A percentile compares a stretch with the other conserved stretches of the same genome.
phyloP scores from a whole-genome alignment of 495 filamentous ascomycete genomes.

The Penicillium dipodomyicola region DNA sequence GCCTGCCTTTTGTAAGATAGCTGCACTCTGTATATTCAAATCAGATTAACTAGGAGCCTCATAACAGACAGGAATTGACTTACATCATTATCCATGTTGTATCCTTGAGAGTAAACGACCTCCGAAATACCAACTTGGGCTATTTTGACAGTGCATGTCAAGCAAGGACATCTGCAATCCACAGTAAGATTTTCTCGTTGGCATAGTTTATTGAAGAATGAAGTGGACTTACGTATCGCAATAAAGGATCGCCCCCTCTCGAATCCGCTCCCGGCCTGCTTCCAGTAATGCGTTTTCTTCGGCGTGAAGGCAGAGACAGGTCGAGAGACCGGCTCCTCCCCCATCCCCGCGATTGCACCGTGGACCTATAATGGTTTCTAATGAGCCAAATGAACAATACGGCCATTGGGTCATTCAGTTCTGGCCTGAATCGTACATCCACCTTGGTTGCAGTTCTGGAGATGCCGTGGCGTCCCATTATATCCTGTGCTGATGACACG shows the following conservation, averaged over 20 bases:
- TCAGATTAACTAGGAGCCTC: conserved; percentile 14
- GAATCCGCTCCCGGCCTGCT: conserved; percentile 85
- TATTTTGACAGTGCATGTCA: conserved; percentile 99
- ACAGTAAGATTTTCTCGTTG: not conserved
- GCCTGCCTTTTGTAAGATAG: conserved; percentile 70
- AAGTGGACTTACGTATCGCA: conserved; percentile 69
- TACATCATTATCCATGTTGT: conserved; percentile 81
- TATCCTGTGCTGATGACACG: conserved; percentile 96
- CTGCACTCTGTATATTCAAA: conserved; percentile 57
- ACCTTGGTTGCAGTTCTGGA: conserved; percentile 89
- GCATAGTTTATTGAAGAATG: not conserved
- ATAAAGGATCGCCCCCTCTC: conserved; percentile 76
- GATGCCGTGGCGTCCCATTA: conserved; percentile 86
- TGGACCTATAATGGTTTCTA: conserved; percentile 43
- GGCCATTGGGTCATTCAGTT: not conserved
- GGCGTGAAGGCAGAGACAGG: conserved; percentile 92
- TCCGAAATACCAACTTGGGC: conserved; percentile 91
- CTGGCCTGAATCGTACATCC: conserved; percentile 59
- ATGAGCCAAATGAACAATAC: not conserved
- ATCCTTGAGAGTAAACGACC: conserved; percentile 90
- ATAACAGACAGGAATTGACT: conserved; percentile 8
- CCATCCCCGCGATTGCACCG: conserved; percentile 75
- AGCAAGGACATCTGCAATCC: conserved; percentile 71
- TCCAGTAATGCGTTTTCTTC: conserved; percentile 97
- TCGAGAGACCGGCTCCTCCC: conserved; percentile 70